Base-by-base conservation (phyloP, 345 rosid genomes). In the Microcos paniculata region DNA sequence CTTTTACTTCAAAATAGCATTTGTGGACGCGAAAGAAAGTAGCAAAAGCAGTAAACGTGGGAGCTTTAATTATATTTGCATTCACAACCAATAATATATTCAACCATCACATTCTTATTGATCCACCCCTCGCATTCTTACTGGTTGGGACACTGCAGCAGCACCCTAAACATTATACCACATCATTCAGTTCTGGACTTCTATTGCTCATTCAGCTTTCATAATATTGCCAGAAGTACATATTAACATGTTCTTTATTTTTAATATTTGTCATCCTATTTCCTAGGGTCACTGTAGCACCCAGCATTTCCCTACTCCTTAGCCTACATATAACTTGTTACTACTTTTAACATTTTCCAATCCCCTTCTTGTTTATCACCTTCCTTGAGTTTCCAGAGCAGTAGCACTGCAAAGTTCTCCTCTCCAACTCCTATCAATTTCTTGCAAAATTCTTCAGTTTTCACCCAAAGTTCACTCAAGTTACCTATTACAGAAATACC, bases 401-500 rank as follows among this genome's bases (percentile, higher is more conserved):
- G 24, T 67, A 67, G 35, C 3, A 67, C 24, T 67, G 7, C 71
- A 23, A 45, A 43, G 71, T 67, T 66, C 35, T 65, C 30, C 70
- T 3, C 33, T 46, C 55, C 23, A 61, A 15, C 7, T 61, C 21
- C n/a, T 8, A 42, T 42, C 45, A 42, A 24, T 65, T 33, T 66
- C 71, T 24, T 24, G 38, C 71, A 43, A 8, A 24, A 66, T 55
- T 66, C 38, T 24, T 45, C 21, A 19, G 13, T 45, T 65, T 66
- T 66, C 35, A 66, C 52, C 55, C 38, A 46, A 67, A 45, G 28
- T 46, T 26, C 35, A 26, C 46, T 11, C 6, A 19, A 67, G 55
- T 67, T 42, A 8, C 38, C n/a, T 48, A 26, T 45, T 15, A 45
- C 13, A 15, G 55, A 14, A 45, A 28, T 26, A 15, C 21, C 12